phyloP scores from a whole-genome alignment of 2,329 filamentous ascomycete genomes.

The Fusarium graminum region DNA sequence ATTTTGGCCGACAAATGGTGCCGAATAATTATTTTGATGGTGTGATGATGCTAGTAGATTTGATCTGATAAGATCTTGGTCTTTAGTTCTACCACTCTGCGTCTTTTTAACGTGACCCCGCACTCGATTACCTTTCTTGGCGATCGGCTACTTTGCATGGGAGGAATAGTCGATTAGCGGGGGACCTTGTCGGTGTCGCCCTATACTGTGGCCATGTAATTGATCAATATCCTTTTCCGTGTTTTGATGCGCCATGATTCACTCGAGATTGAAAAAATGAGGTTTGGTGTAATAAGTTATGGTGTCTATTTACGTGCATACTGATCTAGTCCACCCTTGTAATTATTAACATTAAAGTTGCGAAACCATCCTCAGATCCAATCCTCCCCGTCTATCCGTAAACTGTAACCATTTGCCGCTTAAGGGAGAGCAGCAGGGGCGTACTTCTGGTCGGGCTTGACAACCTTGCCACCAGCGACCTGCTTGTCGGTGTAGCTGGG shows the following conservation, averaged over 20 bases:
- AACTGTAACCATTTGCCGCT: background rate
- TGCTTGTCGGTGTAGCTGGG: constrained; percentile 66
- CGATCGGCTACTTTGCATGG: background rate
- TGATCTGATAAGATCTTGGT: constrained; percentile 23
- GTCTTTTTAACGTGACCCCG: constrained; percentile 13
- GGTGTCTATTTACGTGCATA: constrained; percentile 15
- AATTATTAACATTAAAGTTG: constrained; percentile 11
- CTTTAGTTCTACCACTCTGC: background rate
- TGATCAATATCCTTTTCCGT: background rate
- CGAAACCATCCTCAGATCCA: background rate
- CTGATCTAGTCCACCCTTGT: background rate
- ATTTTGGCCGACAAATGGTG: background rate
- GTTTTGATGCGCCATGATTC: background rate
- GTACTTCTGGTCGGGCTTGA: constrained; percentile 64
- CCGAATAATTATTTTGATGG: too few relatives aligned
- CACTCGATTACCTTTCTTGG: constrained; percentile 6
- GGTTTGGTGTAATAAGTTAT: background rate
- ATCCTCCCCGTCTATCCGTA: background rate
- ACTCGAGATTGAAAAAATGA: background rate
- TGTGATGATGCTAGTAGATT: background rate
- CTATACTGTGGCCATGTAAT: background rate
- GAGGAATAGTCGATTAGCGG: background rate
- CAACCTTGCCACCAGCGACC: constrained; percentile 58
- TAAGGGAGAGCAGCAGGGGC: constrained; percentile 48
- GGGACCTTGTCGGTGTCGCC: background rate